These are phyloP conservation scores for Emmonsia crescens DNA, from an alignment of 2,329 filamentous ascomycete genomes.

Conservation along the genomic window DNA sequence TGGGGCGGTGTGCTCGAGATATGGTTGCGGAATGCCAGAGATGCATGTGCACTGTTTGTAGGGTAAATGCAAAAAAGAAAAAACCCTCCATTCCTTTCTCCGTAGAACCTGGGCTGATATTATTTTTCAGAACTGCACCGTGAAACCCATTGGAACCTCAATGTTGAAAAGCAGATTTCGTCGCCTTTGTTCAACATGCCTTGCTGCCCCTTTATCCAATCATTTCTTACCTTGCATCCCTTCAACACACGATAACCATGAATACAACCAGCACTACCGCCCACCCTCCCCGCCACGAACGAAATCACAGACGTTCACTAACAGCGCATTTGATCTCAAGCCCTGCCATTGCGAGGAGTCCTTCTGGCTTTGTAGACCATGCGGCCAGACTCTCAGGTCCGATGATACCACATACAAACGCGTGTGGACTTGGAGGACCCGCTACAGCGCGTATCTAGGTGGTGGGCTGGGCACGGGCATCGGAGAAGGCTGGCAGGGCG, in stretches of 20 bases:
- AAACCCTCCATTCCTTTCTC: neutral
- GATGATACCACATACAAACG: constrained; percentile 49
- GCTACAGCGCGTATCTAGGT: constrained; percentile 67
- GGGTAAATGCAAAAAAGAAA: constrained; percentile 45
- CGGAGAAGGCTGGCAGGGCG: constrained; percentile 76
- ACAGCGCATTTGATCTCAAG: constrained; percentile 41
- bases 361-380: constrained; percentile 79
- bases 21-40: constrained; percentile 74
- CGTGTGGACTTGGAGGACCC: constrained; percentile 82
- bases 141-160: constrained; percentile 62
- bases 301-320: constrained; percentile 29
- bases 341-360: constrained; percentile 47
- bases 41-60: constrained; percentile 67
- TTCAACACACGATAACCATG: constrained; percentile 10
- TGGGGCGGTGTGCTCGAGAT: constrained; percentile 72
- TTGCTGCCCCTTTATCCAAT: constrained; percentile 52
- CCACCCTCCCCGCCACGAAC: constrained; percentile 21
- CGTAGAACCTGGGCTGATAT: neutral
- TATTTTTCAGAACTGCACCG: constrained; percentile 64
- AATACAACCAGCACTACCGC: neutral
- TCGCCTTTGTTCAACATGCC: constrained; percentile 66
- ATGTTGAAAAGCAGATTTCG: constrained; percentile 66
- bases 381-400: constrained; percentile 56
- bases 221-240: constrained; percentile 21
- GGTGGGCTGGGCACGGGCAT: constrained; percentile 75